A percentile compares a stretch with the other conserved stretches of the same genome.
Evolutionary conservation across 2,329 filamentous ascomycete species (phyloP).

Genomic region (Fusarium guadeloupense): DNA sequence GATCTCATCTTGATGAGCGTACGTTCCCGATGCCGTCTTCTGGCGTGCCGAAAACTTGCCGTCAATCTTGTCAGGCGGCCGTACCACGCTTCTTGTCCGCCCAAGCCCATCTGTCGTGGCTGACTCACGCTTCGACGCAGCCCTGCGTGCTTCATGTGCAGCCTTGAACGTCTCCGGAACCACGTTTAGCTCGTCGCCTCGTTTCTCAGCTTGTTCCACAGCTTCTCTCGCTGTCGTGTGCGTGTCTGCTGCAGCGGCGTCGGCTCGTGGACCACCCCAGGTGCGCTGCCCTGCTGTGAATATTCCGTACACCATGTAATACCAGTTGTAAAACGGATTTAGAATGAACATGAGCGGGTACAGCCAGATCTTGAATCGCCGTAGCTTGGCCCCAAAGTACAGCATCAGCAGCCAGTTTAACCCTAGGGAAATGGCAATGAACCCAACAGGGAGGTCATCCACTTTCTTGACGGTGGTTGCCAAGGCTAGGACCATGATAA

Average conservation of each 20-base stretch:
- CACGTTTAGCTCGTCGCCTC: constrained; percentile 89
- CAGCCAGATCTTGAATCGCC: constrained; percentile 91
- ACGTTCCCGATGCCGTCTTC: constrained; percentile 73
- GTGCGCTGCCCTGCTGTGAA: constrained; percentile 94
- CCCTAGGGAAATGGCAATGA: constrained; percentile 91
- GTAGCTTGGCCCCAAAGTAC: constrained; percentile 89
- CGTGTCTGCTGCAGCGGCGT: constrained; percentile 82
- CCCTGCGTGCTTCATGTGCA: constrained; percentile 60
- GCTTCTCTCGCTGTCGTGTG: constrained; percentile 82
- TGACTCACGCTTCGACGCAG: constrained; percentile 44
- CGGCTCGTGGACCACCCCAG: constrained; percentile 93
- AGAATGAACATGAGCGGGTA: constrained; percentile 96
- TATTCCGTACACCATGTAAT: constrained; percentile 97
- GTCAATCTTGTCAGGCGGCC: constrained; percentile 78
- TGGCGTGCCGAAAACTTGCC: constrained; percentile 81
- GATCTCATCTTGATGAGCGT: constrained; percentile 73
- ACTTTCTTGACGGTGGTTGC: constrained; percentile 84
- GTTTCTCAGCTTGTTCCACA: constrained; percentile 80
- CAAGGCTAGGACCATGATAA: constrained; percentile 89
- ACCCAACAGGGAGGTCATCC: constrained; percentile 84
- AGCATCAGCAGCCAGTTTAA: constrained; percentile 96
- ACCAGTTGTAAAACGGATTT: constrained; percentile 98
- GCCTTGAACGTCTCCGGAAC: constrained; percentile 84
- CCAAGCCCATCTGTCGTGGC: constrained; percentile 49
- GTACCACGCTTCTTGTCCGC: constrained; percentile 66